These are phyloP conservation scores for Neonectria neomacrospora DNA, from an alignment of 2,329 filamentous ascomycete species.

Conservation along the genomic window DNA sequence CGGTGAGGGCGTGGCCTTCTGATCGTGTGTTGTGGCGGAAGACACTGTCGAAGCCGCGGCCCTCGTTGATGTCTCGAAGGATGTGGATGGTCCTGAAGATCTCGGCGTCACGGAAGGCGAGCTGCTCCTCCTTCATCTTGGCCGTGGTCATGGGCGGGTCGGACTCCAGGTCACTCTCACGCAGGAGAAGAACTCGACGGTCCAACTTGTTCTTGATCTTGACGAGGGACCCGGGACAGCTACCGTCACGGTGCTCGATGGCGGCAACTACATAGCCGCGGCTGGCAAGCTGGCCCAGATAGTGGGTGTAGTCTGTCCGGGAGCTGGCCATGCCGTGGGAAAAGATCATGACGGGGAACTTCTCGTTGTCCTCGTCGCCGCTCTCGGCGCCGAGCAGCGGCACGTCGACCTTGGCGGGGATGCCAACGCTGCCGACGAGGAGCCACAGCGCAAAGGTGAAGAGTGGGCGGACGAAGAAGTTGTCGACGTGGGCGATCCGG, in stretches of 20 bases:
- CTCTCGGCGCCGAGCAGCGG: constrained; percentile 50
- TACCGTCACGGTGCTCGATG: constrained; percentile 64
- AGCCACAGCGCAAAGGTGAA: constrained; percentile 56
- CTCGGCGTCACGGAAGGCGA: constrained; percentile 62
- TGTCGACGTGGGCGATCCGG: constrained; percentile 56
- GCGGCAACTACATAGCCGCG: constrained; percentile 61
- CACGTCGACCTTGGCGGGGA: constrained; percentile 60
- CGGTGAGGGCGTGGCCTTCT: constrained; percentile 59
- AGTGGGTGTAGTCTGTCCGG: constrained; percentile 63
- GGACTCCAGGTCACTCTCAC: constrained; percentile 48
- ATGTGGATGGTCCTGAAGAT: constrained; percentile 58
- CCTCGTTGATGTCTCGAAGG: constrained; percentile 54
- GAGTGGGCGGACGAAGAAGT: constrained; percentile 55
- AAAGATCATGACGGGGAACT: constrained; percentile 60
- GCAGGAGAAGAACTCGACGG: constrained; percentile 50
- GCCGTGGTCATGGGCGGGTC: constrained; percentile 49
- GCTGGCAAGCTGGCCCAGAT: constrained; percentile 61
- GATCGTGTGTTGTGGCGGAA: constrained; percentile 56
- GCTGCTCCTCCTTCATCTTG: constrained; percentile 58
- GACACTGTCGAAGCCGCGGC: constrained; percentile 50
- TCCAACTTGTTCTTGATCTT: constrained; percentile 46
- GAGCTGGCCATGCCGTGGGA: constrained; percentile 64
- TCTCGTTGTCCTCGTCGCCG: constrained; percentile 33
- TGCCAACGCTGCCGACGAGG: constrained; percentile 56
- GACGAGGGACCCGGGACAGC: constrained; percentile 58